Evolutionary conservation across 108 stramenopile species (phyloP), one percentile per base, ranked within the genome.

Genomic region (Aurantiochytrium sp.): DNA sequence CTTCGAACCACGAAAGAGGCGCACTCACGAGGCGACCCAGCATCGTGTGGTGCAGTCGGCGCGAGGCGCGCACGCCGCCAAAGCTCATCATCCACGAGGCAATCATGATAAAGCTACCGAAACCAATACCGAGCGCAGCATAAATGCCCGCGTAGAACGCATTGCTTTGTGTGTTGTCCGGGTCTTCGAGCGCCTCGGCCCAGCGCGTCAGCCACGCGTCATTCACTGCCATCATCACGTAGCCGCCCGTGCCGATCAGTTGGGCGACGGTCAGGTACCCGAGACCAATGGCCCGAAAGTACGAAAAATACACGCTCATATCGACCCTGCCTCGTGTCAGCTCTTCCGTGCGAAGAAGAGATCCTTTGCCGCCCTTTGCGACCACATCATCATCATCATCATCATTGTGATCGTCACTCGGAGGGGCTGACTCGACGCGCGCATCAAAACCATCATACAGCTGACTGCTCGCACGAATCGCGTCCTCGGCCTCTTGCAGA

Each of bases 1-100:
- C 95, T 89, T 97, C 97, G 88, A 97, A 98, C 91, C 96, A 98
- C 29, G 91, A 89, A 59, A 96, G 95, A 60, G 95, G 96, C 16
- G 97, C 95, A 60, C 96, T 83, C 12, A 98, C 92, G 12, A 98
- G 95, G 42, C 95, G 88, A 49, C 90, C 89, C 0, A 96, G 90
- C 96, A 97, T 97, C 28, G 89, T 83, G 89, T 97, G 93, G 89
- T 97, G 97, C 47, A 97, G 93, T 21, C 69, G 60, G 88, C 93
- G 92, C 8, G 95, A 96, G 23, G 96, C 96, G 72, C 94, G 91
- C 55, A 96, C 60, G 42, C 51, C 72, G 14, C 51, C 88, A 28
- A 49, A 89, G 60, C 51, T 18, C 43, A 44, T 35, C 42, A 19
- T n/a, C 19, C 29, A 72, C 21, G 5, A 5, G 53, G 43, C 23